Conservation (phyloP, 2,329 filamentous ascomycete species). For the Colletotrichum sp. region DNA sequence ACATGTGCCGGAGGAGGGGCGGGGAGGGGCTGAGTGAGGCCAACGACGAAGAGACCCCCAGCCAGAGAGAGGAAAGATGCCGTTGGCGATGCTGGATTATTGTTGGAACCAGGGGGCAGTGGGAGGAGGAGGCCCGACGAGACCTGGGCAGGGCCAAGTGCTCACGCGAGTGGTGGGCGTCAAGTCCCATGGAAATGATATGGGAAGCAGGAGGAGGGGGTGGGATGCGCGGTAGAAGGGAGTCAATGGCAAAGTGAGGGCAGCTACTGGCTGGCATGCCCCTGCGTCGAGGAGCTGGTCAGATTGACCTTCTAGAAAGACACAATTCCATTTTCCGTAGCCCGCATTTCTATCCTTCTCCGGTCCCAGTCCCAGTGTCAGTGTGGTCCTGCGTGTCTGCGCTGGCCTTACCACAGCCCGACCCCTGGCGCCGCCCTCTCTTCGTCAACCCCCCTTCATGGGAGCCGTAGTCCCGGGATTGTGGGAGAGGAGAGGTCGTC, state of each 20-base stretch:
- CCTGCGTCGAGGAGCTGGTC: background rate
- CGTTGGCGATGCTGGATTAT: conserved; percentile 2
- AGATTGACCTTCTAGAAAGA: conserved; percentile 14
- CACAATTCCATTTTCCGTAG: background rate
- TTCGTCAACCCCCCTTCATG: background rate
- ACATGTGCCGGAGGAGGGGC: background rate
- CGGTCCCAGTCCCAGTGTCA: background rate
- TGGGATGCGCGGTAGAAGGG: background rate
- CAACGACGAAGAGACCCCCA: conserved; percentile 8
- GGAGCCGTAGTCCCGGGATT: background rate
- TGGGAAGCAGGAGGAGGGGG: background rate
- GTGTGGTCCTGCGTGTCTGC: background rate
- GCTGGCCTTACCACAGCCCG: background rate
- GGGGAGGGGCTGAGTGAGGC: conserved; percentile 10
- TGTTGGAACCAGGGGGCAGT: conserved; percentile 1
- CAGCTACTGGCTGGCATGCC: conserved; percentile 1
- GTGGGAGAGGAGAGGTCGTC: background rate
- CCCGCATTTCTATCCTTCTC: background rate
- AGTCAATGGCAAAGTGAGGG: background rate
- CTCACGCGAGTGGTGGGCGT: conserved; percentile 2
- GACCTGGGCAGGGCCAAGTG: background rate
- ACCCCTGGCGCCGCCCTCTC: background rate
- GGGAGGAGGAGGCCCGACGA: background rate
- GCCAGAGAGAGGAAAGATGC: background rate
- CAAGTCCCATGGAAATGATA: background rate